Base-by-base conservation (phyloP, 140 eudicot genomes). In the Cichorium intybus region DNA sequence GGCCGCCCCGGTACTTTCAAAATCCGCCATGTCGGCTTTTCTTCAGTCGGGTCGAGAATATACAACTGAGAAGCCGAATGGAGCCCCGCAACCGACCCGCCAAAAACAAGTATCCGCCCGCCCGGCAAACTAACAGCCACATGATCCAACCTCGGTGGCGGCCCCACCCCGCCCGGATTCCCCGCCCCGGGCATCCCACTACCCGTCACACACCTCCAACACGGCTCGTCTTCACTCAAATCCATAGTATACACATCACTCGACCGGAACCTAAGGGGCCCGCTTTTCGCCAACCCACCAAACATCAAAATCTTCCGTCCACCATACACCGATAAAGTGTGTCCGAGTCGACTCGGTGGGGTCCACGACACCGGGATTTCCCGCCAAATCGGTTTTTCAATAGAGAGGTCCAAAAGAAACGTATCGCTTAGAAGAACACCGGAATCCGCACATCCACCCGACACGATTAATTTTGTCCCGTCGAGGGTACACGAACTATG, bases 81-180 rank as follows among this genome's bases (percentile, higher is more conserved):
- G 50, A 91, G 97, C 45, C 97, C 97, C 2, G 98, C 96, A 58
- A 91, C 96, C 0, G 98, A 91, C 46, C 98, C 98, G 18, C 98
- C 98, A 77, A 91, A 91, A 7, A 91, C 86, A 27, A 91, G 89
- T 24, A 91, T 85, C 74, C 98, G 81, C 52, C 96, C 98, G 20
- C 97, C 96, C 1, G 97, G 97, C 10, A 91, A 92, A 71, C 97
- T 91, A 52, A 91, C 90, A 0, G 96, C 98, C 58, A 91, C 98
- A 56, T 91, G 98, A 64, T 91, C 98, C 6, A 92, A 86, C 59
- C 98, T 75, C 0, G 98, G 98, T 0, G 98, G 96, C 21, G 98
- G 98, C 27, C 89, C 96, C 18, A 91, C 65, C 18, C 98, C 98
- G 21, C 97, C 98, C 0, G 98, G 98, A 54, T 91, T 91, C 28